Percentiles rank a stretch among this genome's conserved stretches.
These are phyloP conservation scores for Glycyrrhiza uralensis DNA, from an alignment of 306 rosid species.

Conservation along the genomic window DNA sequence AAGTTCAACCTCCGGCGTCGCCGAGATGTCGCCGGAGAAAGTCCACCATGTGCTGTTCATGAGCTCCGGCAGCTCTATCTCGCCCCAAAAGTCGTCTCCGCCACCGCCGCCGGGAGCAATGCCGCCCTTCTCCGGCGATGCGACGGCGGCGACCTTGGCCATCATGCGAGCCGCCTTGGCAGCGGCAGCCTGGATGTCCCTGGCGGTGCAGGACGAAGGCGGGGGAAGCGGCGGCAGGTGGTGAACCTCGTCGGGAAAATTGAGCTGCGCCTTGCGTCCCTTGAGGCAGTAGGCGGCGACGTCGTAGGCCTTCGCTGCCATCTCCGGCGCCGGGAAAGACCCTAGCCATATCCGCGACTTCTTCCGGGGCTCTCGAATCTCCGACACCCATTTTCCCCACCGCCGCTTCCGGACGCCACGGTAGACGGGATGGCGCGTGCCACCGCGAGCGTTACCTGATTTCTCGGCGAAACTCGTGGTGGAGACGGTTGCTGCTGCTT, in stretches of 20 bases:
- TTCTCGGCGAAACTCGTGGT: neutral
- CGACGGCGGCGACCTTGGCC: neutral
- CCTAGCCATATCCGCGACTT: constrained; percentile 88
- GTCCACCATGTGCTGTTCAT: constrained; percentile 35
- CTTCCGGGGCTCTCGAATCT: constrained; percentile 77
- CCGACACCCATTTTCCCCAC: constrained; percentile 96
- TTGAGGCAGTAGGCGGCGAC: constrained; percentile 77
- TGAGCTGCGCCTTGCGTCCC: constrained; percentile 83
- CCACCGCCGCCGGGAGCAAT: neutral
- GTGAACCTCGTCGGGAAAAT: constrained; percentile 74
- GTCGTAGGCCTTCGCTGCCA: constrained; percentile 91
- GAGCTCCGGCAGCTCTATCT: constrained; percentile 81
- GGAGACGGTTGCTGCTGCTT: neutral
- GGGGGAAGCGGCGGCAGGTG: constrained; percentile 57
- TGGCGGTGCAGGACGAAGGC: constrained; percentile 37
- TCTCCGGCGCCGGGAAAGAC: constrained; percentile 80
- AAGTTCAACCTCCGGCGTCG: constrained; percentile 35
- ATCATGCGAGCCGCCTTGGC: constrained; percentile 62
- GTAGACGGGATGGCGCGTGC: constrained; percentile 68
- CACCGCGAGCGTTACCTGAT: neutral
- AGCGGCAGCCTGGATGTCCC: constrained; percentile 81
- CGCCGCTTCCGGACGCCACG: constrained; percentile 78
- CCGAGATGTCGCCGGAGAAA: constrained; percentile 6
- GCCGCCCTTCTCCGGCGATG: constrained; percentile 13
- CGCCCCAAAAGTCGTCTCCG: constrained; percentile 73